A percentile compares a stretch with the other conserved stretches of the same genome.
Evolutionary conservation across 352 stramenopile species (phyloP).

Genomic region (Globisporangium splendens): DNA sequence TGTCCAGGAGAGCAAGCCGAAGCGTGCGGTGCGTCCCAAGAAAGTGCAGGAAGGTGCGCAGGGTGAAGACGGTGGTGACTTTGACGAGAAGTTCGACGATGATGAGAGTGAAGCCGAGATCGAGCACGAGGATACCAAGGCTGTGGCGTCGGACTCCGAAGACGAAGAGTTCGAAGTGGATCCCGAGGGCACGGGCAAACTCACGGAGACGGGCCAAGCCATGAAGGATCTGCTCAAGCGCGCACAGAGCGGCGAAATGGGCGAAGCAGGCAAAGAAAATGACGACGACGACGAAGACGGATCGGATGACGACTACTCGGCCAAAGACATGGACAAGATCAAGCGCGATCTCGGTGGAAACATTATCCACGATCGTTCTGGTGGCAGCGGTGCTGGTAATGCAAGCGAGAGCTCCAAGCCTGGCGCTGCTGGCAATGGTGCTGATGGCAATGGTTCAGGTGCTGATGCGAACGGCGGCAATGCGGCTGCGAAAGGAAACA

Average conservation of each 20-base stretch:
- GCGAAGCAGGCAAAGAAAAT: conserved; percentile 50
- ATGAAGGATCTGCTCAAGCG: conserved; percentile 85
- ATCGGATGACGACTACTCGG: conserved; percentile 66
- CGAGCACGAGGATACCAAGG: conserved; percentile 61
- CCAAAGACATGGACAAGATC: conserved; percentile 82
- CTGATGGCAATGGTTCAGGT: conserved; percentile 18
- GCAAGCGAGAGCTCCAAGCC: conserved; percentile 24
- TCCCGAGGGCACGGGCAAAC: conserved; percentile 59
- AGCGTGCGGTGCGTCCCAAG: conserved; percentile 50
- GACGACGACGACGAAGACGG: conserved; percentile 58
- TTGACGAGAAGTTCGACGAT: conserved; percentile 87
- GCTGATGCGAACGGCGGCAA: conserved; percentile 7
- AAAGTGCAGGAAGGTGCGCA: conserved; percentile 50
- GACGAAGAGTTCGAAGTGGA: conserved; percentile 78
- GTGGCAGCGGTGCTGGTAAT: conserved; percentile 6
- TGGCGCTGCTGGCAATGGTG: conserved; percentile 7
- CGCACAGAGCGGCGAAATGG: conserved; percentile 72
- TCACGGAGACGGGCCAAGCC: conserved; percentile 76
- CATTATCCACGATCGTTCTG: conserved; percentile 68
- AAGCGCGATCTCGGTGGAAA: conserved; percentile 75
- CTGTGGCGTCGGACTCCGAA: conserved; percentile 68
- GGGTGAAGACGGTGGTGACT: conserved; percentile 80
- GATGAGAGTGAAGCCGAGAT: conserved; percentile 86
- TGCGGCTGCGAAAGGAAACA: conserved; percentile 6
- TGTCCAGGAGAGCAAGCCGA: conserved; percentile 43